Conservation (phyloP, 805 yeast genomes). For the Isabelozyma pseudorhagii region DNA sequence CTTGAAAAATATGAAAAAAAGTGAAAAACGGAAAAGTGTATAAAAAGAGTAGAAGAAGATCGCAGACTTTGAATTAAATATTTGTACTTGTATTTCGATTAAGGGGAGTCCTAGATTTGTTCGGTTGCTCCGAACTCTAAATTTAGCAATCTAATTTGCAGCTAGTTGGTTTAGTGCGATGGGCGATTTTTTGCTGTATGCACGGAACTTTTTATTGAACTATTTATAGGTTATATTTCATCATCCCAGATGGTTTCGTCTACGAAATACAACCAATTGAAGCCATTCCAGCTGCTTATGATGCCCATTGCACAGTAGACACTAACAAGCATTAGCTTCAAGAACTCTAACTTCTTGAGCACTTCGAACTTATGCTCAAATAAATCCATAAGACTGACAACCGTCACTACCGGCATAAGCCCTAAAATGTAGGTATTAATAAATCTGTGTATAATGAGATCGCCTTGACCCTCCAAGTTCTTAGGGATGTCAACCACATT, state of each 20-base stretch:
- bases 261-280: conserved; percentile 84
- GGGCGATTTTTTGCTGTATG: not conserved
- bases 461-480: conserved; percentile 15
- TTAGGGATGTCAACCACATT: conserved; percentile 64
- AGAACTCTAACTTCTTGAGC: conserved; percentile 63
- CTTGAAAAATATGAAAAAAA: not conserved
- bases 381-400: conserved; percentile 45
- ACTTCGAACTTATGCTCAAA: conserved; percentile 53
- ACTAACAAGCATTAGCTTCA: conserved; percentile 77
- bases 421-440: conserved; percentile 66
- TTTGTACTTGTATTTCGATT: too few relatives aligned
- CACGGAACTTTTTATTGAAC: not conserved
- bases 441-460: conserved; percentile 60
- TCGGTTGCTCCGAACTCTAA: not conserved
- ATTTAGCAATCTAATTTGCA: not conserved
- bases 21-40: not conserved
- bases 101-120: not conserved
- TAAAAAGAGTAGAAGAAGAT: not conserved
- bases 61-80: too few relatives aligned
- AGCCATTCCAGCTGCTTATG: conserved; percentile 80
- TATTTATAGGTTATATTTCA: conserved; percentile 2
- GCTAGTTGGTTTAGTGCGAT: not conserved
- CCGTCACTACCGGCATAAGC: conserved; percentile 57
- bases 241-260: conserved; percentile 68
- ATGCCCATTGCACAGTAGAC: conserved; percentile 87